Evolutionary conservation across 164 flowering plant species (phyloP), one percentile per base, ranked within the genome.

Genomic region (Echeveria elegans): DNA sequence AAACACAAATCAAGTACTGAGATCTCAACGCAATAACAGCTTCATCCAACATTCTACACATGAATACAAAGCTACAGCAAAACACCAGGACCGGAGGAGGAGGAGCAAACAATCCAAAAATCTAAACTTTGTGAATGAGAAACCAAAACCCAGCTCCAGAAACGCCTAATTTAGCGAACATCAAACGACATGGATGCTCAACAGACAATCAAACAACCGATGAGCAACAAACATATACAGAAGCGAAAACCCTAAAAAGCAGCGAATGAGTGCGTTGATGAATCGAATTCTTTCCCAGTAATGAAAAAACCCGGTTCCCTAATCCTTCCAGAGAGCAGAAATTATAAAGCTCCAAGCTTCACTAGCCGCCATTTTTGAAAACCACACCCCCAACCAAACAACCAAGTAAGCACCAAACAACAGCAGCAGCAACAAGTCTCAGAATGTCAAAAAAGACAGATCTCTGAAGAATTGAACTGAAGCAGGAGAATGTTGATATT

Each of bases 161-260:
- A 30, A 61, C 45, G 18, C 21, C 24, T 40, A 4, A 69, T 12
- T 70, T 80, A 83, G 70, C 84, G 73, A n/a, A 85, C 79, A 69
- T 85, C 88, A 68, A 79, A 79, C 50, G 87, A 83, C 87, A 85
- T 79, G 74, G 74, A 74, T 68, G 70, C 61, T 56, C 61, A 28
- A 56, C 1, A 19, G 6, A n/a, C 15, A 23, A 63, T 21, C 45
- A 36, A 63, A n/a, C 47, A n/a, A 63, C 66, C 29, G 26, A 63
- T n/a, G 45, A 23, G 16, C 23, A 63, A 63, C 65, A 63, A 19
- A 63, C 65, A 34, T 12, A 63, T n/a, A n/a, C n/a, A n/a, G n/a
- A 34, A 34, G 37, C 37, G 18, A 32, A 63, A 37, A 23, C 28
- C 41, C 47, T 21, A 18, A 34, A 21, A 32, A 40, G 37, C 11